Conservation (phyloP, 1,284 basidiomycete genomes). For the Lentinula novae-zelandiae region DNA sequence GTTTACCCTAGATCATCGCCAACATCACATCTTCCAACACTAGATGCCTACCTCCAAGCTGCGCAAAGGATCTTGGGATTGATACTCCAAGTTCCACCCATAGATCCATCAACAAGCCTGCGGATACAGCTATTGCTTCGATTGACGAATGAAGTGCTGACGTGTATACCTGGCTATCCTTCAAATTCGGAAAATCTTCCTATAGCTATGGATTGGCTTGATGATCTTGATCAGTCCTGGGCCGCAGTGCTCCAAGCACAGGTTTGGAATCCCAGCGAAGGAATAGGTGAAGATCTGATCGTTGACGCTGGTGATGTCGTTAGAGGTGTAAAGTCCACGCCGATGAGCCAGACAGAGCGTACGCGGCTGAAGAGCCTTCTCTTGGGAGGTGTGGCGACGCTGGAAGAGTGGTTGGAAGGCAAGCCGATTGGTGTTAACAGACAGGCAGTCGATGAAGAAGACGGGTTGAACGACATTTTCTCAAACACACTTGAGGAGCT, state of each 20-base stretch:
- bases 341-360: slow-evolving; percentile 63
- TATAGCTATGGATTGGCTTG: slow-evolving; percentile 57
- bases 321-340: slow-evolving; percentile 32
- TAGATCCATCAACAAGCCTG: slow-evolving; percentile 61
- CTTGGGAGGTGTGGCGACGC: slow-evolving; percentile 46
- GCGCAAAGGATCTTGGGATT: slow-evolving; percentile 53
- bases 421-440: slow-evolving; percentile 27
- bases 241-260: slow-evolving; percentile 55
- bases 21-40: slow-evolving; percentile 46
- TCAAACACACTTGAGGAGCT: slow-evolving; percentile 52
- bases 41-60: slow-evolving; percentile 53
- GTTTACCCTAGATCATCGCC: slow-evolving; percentile 1
- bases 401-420: slow-evolving; percentile 65
- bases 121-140: slow-evolving; percentile 63
- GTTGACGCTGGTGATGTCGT: slow-evolving; percentile 27
- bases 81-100: slow-evolving; percentile 67
- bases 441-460: slow-evolving; percentile 26
- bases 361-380: slow-evolving; percentile 63
- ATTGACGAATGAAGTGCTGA: slow-evolving; percentile 63
- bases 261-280: slow-evolving; percentile 54
- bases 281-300: slow-evolving; percentile 45
- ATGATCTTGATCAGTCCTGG: slow-evolving; percentile 72
- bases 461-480: slow-evolving; percentile 62
- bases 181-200: slow-evolving; percentile 39
- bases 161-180: slow-evolving; percentile 55